Evolutionary conservation across 2,329 filamentous ascomycete species (phyloP).

Genomic region (Curvularia sp.): DNA sequence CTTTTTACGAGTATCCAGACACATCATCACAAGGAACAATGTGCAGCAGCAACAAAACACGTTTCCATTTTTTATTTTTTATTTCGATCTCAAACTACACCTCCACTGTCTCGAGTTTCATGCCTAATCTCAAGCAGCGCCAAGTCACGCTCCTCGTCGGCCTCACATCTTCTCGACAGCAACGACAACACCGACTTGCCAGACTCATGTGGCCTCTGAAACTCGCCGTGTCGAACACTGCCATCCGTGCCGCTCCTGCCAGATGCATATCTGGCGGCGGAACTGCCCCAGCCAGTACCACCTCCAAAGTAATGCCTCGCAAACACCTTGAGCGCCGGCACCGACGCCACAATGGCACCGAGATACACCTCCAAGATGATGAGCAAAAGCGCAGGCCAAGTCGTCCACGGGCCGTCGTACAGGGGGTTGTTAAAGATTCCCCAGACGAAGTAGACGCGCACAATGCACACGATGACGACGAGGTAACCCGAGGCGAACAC

Average conservation of each 20-base stretch:
- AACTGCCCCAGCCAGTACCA: neutral
- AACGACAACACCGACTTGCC: neutral
- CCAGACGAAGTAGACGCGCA: constrained; percentile 21
- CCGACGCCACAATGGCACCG: constrained; percentile 28
- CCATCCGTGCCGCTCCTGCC: neutral
- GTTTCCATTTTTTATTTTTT: neutral
- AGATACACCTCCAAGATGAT: constrained; percentile 27
- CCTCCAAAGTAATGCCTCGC: constrained; percentile 15
- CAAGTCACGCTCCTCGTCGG: neutral
- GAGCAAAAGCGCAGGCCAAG: constrained; percentile 22
- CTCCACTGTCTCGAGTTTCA: neutral
- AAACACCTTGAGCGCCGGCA: constrained; percentile 30
- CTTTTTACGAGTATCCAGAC: neutral
- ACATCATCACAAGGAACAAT: neutral
- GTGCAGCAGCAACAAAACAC: neutral
- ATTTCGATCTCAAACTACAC: neutral
- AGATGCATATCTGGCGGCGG: neutral
- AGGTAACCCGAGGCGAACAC: constrained; percentile 30
- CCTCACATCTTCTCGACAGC: neutral
- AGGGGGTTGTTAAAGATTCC: constrained; percentile 20
- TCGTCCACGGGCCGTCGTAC: constrained; percentile 30
- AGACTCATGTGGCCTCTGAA: neutral
- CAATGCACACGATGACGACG: constrained; percentile 17
- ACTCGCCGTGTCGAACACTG: neutral
- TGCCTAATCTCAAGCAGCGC: neutral